Base-by-base conservation (phyloP, 768 basidiomycete species). In the Podaxis sp. region DNA sequence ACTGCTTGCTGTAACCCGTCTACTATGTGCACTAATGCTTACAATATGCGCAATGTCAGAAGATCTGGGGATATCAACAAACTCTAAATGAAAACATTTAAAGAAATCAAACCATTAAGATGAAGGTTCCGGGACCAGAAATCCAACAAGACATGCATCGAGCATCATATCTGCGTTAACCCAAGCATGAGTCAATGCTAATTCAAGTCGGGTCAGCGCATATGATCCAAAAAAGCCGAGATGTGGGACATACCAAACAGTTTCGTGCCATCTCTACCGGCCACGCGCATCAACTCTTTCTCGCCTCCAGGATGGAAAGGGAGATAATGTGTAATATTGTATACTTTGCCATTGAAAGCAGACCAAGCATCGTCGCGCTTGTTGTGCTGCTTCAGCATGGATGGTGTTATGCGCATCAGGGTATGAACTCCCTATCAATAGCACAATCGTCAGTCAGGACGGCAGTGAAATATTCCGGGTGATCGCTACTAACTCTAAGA, bases 111-210 rank as follows among this genome's bases (percentile, higher is more conserved):
- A 24, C 11, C 5, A 26, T 62, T 30, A 64, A 15, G 76, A 72
- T 36, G 78, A 75, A 30, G 86, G 83, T 67, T 94, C 92, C 1
- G 89, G 74, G 12, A 95, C 87, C 44, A 99, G 77, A 69, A 97
- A 92, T 15, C 96, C 96, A 40, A 99, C 90, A 51, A 97, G 79
- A 73, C 94, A 98, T 37, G 87, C 83, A 71, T 98, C 96, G 22
- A 99, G 80, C 93, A 99, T 97, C 68, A 89, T 89, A 56, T 99
- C 96, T n/a, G 84, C 86, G 67, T 94, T 98, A 36, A 99, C 95
- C 96, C 96, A 99, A 3, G 89, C 92, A 74, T 99, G 96, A 0
- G 96, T 98, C 24, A 84, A 75, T 51, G 90, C 96, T 99, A 66
- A 11, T 37, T 49, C 52, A 26, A 10, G 33, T 33, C 10, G 37